Percentiles rank a stretch among this genome's conserved stretches.
Evolutionary conservation across 306 rosid species (phyloP).

Genomic region (Cucurbita moschata): DNA sequence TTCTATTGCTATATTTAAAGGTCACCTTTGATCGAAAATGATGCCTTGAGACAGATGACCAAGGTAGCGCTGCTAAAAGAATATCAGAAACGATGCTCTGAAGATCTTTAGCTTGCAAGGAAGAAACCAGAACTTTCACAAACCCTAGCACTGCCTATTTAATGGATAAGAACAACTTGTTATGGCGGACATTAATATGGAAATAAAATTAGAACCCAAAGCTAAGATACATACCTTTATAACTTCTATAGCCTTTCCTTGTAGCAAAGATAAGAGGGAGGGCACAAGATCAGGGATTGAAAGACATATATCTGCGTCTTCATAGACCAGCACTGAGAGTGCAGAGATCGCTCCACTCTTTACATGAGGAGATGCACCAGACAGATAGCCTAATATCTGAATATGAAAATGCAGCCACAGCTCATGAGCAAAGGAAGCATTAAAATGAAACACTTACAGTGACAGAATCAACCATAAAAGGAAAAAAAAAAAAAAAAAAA

Average conservation of each 20-base stretch:
- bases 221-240: slow-evolving; percentile 43
- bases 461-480: neutral
- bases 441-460: neutral
- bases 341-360: slow-evolving; percentile 95
- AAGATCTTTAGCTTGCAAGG: slow-evolving; percentile 43
- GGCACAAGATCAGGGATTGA: slow-evolving; percentile 60
- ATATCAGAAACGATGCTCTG: slow-evolving; percentile 49
- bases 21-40: slow-evolving; percentile 78
- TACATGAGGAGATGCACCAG: slow-evolving; percentile 78
- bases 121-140: slow-evolving; percentile 76
- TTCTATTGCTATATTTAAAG: slow-evolving; percentile 12
- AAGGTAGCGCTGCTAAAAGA: slow-evolving; percentile 44
- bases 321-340: slow-evolving; percentile 61
- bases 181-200: slow-evolving; percentile 7
- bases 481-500: no score
- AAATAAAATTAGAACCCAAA: slow-evolving; percentile 7
- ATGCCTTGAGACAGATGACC: slow-evolving; percentile 74
- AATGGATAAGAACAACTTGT: slow-evolving; percentile 17
- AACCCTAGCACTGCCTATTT: slow-evolving; percentile 89
- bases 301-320: slow-evolving; percentile 44
- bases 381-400: slow-evolving; percentile 87
- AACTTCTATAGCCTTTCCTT: slow-evolving; percentile 61
- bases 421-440: neutral
- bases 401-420: neutral
- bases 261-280: slow-evolving; percentile 66